These are phyloP conservation scores for Penicillium herquei DNA, from an alignment of 495 filamentous ascomycete species.

Conservation along the genomic window DNA sequence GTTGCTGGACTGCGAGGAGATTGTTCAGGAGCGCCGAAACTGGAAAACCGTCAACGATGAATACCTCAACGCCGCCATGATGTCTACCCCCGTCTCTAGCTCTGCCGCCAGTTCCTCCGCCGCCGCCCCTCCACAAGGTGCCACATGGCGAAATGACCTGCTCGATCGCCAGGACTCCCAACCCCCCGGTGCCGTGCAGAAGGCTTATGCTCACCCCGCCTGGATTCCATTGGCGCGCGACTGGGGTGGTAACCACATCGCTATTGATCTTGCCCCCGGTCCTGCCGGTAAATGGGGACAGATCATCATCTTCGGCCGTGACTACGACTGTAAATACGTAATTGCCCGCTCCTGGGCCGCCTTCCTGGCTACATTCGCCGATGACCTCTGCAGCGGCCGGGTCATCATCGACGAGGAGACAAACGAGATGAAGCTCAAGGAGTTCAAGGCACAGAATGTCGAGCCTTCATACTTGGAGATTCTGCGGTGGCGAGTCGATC, in stretches of 20 bases:
- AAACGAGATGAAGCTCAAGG: slow-evolving; percentile 84
- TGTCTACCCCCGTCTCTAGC: slow-evolving; percentile 58
- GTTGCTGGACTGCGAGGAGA: slow-evolving; percentile 97
- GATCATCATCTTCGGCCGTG: slow-evolving; percentile 91
- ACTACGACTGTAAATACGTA: slow-evolving; percentile 98
- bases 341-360: slow-evolving; percentile 88
- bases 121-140: slow-evolving; percentile 51
- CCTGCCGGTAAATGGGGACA: slow-evolving; percentile 92
- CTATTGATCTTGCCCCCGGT: slow-evolving; percentile 90
- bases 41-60: slow-evolving; percentile 93
- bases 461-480: slow-evolving; percentile 96
- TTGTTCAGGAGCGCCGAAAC: slow-evolving; percentile 95
- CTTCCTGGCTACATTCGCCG: slow-evolving; percentile 82
- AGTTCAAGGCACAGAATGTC: slow-evolving; percentile 82
- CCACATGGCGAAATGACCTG: slow-evolving; percentile 83
- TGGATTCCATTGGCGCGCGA: slow-evolving; percentile 97
- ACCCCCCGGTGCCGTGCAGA: slow-evolving; percentile 80
- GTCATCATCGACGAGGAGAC: slow-evolving; percentile 89
- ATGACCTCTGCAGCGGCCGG: slow-evolving; percentile 84
- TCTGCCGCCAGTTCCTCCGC: slow-evolving; percentile 63
- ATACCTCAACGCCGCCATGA: slow-evolving; percentile 61
- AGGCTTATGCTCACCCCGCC: slow-evolving; percentile 87
- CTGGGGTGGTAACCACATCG: slow-evolving; percentile 97
- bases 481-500: slow-evolving; percentile 88
- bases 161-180: slow-evolving; percentile 83